phyloP scores from a whole-genome alignment of 805 yeast genomes.

The Wickerhamiella occidentalis region DNA sequence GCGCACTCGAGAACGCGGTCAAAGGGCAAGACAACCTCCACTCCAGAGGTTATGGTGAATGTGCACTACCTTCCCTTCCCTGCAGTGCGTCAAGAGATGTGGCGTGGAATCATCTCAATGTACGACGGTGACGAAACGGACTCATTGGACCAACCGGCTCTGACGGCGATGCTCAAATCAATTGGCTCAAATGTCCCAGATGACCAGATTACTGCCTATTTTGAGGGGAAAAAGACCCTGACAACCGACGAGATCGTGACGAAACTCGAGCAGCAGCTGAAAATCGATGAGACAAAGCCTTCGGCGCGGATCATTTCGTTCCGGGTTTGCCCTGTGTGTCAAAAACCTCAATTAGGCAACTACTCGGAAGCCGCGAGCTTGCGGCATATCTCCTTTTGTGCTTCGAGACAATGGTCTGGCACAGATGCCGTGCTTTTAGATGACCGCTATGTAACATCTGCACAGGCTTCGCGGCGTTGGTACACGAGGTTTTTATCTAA shows the following conservation, averaged over 20 bases:
- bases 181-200: conserved; percentile 40
- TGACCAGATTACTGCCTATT: conserved; percentile 25
- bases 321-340: conserved; percentile 72
- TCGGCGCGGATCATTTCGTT: conserved; percentile 42
- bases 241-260: conserved; percentile 43
- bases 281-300: conserved; percentile 12
- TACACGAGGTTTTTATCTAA: conserved; percentile 70
- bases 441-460: conserved; percentile 63
- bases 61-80: conserved; percentile 58
- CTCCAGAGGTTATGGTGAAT: conserved; percentile 46
- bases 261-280: conserved; percentile 36
- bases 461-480: conserved; percentile 81
- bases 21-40: conserved; percentile 24
- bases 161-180: conserved; percentile 51
- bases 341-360: conserved; percentile 42
- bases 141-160: conserved; percentile 44
- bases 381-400: conserved; percentile 82
- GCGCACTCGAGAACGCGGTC: conserved; percentile 9
- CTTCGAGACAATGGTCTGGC: conserved; percentile 61
- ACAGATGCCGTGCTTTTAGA: conserved; percentile 47
- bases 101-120: conserved; percentile 50
- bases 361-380: conserved; percentile 37
- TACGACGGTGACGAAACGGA: conserved; percentile 37
- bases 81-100: conserved; percentile 51
- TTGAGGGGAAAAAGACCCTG: conserved; percentile 27